Conservation (phyloP, 768 basidiomycete species). For the Psilocybe subaeruginosa region DNA sequence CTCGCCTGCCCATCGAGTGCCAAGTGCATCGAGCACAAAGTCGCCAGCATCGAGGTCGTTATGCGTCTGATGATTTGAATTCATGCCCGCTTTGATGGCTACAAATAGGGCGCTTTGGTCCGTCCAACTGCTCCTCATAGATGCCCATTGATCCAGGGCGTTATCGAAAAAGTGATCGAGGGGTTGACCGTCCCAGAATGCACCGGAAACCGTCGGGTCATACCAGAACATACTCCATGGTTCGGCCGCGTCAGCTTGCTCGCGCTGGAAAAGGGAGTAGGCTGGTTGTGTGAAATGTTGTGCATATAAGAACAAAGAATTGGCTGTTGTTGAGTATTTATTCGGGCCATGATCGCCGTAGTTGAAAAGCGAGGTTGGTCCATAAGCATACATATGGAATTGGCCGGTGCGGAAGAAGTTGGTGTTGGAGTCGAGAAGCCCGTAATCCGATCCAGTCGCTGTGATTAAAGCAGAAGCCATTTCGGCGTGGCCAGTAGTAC, state of each 20-base stretch:
- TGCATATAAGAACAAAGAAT: constrained; percentile 81
- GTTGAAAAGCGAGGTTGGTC: constrained; percentile 85
- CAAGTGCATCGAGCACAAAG: constrained; percentile 94
- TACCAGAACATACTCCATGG: constrained; percentile 96
- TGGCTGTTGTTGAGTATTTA: constrained; percentile 95
- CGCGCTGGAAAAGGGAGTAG: constrained; percentile 90
- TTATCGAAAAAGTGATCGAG: constrained; percentile 86
- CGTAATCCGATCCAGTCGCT: constrained; percentile 85
- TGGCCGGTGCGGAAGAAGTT: constrained; percentile 72
- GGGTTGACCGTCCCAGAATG: constrained; percentile 87
- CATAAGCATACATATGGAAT: constrained; percentile 89
- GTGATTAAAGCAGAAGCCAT: constrained; percentile 81
- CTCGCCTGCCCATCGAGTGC: constrained; percentile 94
- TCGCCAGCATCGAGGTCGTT: constrained; percentile 94
- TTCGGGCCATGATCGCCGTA: constrained; percentile 90
- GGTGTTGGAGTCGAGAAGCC: constrained; percentile 71
- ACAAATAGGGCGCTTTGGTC: constrained; percentile 81
- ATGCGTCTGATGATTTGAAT: constrained; percentile 89
- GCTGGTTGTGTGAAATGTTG: constrained; percentile 66
- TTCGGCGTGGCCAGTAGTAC: constrained; percentile 89
- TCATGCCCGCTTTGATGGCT: constrained; percentile 85
- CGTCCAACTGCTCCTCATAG: constrained; percentile 94
- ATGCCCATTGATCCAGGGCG: constrained; percentile 77
- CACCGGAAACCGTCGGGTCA: constrained; percentile 77
- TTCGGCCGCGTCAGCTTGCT: constrained; percentile 79